These are phyloP conservation scores for Blastocystis sp. DNA, from an alignment of 352 stramenopile species.

Conservation along the genomic window DNA sequence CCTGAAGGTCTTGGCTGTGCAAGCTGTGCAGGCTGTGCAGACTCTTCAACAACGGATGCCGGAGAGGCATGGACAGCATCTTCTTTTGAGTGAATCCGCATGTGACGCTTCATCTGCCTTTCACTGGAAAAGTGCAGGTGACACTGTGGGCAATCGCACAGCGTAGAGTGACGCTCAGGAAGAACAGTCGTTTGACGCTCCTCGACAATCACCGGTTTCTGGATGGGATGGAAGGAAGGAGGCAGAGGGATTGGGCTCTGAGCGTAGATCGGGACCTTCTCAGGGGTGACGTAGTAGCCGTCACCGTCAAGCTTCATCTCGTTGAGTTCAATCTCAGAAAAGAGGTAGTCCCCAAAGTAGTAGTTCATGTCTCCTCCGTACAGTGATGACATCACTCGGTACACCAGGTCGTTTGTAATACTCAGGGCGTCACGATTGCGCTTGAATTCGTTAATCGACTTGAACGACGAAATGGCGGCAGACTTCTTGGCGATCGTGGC, in stretches of 20 bases:
- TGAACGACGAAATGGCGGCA: not conserved
- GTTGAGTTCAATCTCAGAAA: conserved; percentile 15
- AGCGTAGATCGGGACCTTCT: conserved; percentile 1
- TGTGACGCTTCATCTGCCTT: not conserved
- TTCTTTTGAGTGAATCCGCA: not conserved
- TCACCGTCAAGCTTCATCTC: not conserved
- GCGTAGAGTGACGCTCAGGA: not conserved
- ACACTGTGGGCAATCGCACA: not conserved
- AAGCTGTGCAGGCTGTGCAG: not conserved
- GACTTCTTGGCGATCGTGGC: conserved; percentile 20
- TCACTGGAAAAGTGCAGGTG: conserved; percentile 22
- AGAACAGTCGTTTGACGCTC: not conserved
- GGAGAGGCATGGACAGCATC: too few relatives aligned
- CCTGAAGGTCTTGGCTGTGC: not conserved
- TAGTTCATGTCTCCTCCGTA: not conserved
- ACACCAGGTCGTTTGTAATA: not conserved
- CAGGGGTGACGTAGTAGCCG: conserved; percentile 7
- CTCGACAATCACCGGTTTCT: not conserved
- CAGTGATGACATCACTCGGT: not conserved
- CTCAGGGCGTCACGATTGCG: not conserved
- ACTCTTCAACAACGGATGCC: too few relatives aligned
- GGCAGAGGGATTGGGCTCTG: not conserved
- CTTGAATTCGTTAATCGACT: not conserved
- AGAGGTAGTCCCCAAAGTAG: not conserved
- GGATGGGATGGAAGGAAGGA: not conserved